Base-by-base conservation (phyloP, 1,284 basidiomycete species). In the Cutaneotrichosporon dermatis region DNA sequence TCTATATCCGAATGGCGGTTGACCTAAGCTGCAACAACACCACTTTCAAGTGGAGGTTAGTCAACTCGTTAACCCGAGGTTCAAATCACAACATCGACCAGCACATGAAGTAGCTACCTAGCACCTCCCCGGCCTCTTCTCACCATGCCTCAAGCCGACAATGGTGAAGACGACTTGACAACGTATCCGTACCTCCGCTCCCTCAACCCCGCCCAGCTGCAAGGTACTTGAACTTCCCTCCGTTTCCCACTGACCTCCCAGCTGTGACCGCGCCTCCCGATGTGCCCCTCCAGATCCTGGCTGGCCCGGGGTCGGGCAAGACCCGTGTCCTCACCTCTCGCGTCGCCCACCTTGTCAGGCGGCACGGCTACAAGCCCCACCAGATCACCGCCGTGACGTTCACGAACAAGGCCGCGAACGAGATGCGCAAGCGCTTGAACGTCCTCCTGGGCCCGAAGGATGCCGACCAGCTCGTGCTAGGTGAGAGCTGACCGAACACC, bases 381-480 rank as follows among this genome's bases (percentile, higher is more conserved):
- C 80, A 85, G 49, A 88, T 91, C 76, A 88, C 86, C 63, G 88
- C 88, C 1, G 88, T 91, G 2, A 90, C 89, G 0, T 90, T 90
- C 74, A 90, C 88, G 5, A 92, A 92, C 80, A 92, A 93, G 77
- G 90, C 92, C 4, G 90, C 92, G 1, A 87, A 85, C 64, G 92
- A 95, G 79, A 93, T 95, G 92, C 83, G 84, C 61, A 82, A 85
- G 63, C 82, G 92, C 2, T 79, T 96, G 35, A 76, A 79, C 25
- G 83, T 82, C 60, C 79, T 94, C n/a, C 82, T 95, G 34, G 91
- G 91, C 3, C 81, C 83, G 48, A 76, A 83, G 25, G 72, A 75
- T 6, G 88, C 87, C 1, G 79, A 81, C 13, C 79, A 83, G 53
- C 80, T 95, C 39, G 83, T 86, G 8, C 77, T 85, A 16, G 84